Evolutionary conservation across 305 asterid species (phyloP), one percentile per base, ranked within the genome.

Genomic region (Lippia alba): DNA sequence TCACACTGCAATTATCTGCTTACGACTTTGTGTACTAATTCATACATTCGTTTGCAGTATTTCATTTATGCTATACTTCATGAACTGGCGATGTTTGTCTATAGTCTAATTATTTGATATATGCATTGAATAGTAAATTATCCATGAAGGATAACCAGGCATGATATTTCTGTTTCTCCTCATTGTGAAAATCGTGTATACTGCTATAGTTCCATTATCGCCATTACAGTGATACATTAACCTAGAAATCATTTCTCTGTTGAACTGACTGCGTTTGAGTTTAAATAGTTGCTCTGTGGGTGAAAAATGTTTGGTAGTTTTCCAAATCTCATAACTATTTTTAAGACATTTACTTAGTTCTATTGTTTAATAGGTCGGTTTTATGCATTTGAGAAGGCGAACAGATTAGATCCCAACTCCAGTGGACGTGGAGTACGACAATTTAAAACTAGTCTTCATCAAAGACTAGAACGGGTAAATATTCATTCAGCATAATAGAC

Each of bases 361-460:
- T 11, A 51, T 66, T 64, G 18, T 61, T 59, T 59, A 65, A 16
- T 57, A 87, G 97, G 97, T 82, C 90, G 97, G 44, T 88, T 86
- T 85, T 91, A 91, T 84, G 97, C 96, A 12, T 86, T 85, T 51
- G 97, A 88, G 87, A 88, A 91, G 86, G 84, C 97, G 48, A 87
- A 89, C 73, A 84, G 96, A 70, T 64, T 91, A 82, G 97, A 91
- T 70, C 90, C 80, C 0, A 85, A 79, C 67, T 91, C 97, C 12
- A 84, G 80, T 59, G 97, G 94, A 40, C 93, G 96, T 71, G 97
- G 97, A 62, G 97, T 91, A 24, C 89, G 96, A 10, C 97, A 91
- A 73, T 91, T 91, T 80, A 91, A 90, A 67, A 91, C 97, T 30
- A 86, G 85, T 76, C 91, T 91, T 56, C 85, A 81, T 80, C 96